phyloP scores from a whole-genome alignment of 805 yeast species.

The Candida anglica region DNA sequence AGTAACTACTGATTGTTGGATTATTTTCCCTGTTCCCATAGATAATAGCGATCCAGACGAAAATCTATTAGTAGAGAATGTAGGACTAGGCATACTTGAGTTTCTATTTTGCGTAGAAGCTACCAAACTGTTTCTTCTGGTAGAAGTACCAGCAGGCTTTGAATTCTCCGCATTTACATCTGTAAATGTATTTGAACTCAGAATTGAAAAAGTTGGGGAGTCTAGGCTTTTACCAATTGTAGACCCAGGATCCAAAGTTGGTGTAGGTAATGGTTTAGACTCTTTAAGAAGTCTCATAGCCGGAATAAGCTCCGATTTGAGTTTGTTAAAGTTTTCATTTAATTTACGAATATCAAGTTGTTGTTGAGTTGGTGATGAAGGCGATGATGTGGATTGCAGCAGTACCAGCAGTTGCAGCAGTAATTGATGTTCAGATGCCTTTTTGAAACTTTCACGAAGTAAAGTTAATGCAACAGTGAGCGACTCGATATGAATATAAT shows the following conservation, averaged over 20 bases:
- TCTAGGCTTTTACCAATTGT: constrained; percentile 11
- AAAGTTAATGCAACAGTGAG: constrained; percentile 30
- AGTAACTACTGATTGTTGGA: constrained; percentile 18
- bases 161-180: constrained; percentile 5
- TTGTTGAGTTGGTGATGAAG: constrained; percentile 10
- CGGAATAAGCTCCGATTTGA: constrained; percentile 64
- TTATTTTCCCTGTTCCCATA: constrained; percentile 39
- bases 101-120: background rate
- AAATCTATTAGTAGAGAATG: constrained; percentile 26
- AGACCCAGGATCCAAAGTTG: constrained; percentile 44
- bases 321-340: constrained; percentile 49
- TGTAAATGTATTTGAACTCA: constrained; percentile 9
- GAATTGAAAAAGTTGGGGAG: constrained; percentile 27
- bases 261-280: constrained; percentile 65
- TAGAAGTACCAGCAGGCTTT: constrained; percentile 1
- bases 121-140: constrained; percentile 10
- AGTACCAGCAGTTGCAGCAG: constrained; percentile 1
- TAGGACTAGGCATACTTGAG: background rate
- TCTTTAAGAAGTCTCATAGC: constrained; percentile 60
- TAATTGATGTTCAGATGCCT: constrained; percentile 7
- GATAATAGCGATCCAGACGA: constrained; percentile 36
- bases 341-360: constrained; percentile 36
- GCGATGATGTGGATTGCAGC: constrained; percentile 9
- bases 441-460: constrained; percentile 32
- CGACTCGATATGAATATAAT: constrained; percentile 34